These are phyloP conservation scores for Cyphellophora attinorum DNA, from an alignment of 2,329 filamentous ascomycete genomes.

Conservation along the genomic window DNA sequence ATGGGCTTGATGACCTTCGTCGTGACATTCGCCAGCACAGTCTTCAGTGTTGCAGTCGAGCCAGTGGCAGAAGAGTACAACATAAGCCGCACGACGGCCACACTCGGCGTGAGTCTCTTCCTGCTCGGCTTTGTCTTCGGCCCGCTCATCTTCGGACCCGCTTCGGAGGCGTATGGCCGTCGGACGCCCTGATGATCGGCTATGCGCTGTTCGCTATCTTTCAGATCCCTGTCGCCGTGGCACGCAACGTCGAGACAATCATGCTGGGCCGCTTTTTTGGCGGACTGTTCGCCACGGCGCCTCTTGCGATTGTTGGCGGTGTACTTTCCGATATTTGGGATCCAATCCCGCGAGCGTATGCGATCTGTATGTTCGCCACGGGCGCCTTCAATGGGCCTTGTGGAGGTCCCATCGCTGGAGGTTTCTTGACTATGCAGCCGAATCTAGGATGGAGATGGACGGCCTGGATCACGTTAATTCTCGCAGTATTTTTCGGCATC, in stretches of 20 bases:
- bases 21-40: slow-evolving; percentile 22
- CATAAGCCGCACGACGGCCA: slow-evolving; percentile 39
- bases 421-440: slow-evolving; percentile 39
- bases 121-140: slow-evolving; percentile 35
- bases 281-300: slow-evolving; percentile 42
- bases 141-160: slow-evolving; percentile 32
- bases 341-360: slow-evolving; percentile 37
- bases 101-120: slow-evolving; percentile 40
- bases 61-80: slow-evolving; percentile 32
- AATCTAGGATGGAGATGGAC: slow-evolving; percentile 50
- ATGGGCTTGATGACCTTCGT: slow-evolving; percentile 35
- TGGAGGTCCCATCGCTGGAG: slow-evolving; percentile 23
- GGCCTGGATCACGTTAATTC: slow-evolving; percentile 45
- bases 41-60: slow-evolving; percentile 25
- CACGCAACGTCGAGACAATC: slow-evolving; percentile 44
- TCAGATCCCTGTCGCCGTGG: slow-evolving; percentile 45
- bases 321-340: slow-evolving; percentile 41
- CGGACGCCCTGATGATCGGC: slow-evolving; percentile 37
- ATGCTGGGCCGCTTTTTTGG: slow-evolving; percentile 46
- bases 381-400: slow-evolving; percentile 42
- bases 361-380: slow-evolving; percentile 33
- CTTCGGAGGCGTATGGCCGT: slow-evolving; percentile 42
- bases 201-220: slow-evolving; percentile 43
- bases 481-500: slow-evolving; percentile 30
- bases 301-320: slow-evolving; percentile 42